Percentiles rank a stretch among this genome's conserved stretches.
Evolutionary conservation across 2,329 filamentous ascomycete genomes (phyloP).

Genomic region (Phaeosphaeria sp.): DNA sequence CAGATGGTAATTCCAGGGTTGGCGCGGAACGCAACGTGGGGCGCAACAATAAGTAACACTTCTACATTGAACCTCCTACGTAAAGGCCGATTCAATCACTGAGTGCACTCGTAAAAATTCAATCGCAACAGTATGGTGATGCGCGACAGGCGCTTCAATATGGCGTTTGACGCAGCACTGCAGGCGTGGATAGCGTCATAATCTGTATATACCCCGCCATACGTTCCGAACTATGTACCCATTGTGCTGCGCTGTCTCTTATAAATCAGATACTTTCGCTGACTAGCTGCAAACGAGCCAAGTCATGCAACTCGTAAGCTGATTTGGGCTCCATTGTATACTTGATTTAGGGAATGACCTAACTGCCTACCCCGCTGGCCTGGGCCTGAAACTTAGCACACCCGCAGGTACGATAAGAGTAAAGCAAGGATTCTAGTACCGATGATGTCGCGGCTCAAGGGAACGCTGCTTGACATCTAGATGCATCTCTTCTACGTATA

Average conservation of each 20-base stretch:
- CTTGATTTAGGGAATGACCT: background rate
- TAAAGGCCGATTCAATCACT: background rate
- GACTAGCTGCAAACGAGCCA: background rate
- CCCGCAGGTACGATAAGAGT: background rate
- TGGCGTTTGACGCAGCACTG: background rate
- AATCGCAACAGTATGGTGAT: background rate
- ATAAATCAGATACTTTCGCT: background rate
- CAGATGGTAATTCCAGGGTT: slow-evolving; percentile 3
- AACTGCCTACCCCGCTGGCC: background rate
- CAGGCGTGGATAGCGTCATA: background rate
- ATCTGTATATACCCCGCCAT: background rate
- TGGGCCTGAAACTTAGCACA: background rate
- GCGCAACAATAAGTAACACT: background rate
- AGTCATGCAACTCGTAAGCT: background rate
- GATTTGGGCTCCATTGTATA: background rate
- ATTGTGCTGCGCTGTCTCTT: background rate
- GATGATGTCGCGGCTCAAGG: background rate
- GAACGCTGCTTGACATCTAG: background rate
- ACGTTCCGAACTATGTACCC: background rate
- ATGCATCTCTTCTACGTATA: background rate
- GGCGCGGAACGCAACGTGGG: slow-evolving; percentile 8
- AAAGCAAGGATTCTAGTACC: background rate
- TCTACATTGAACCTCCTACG: background rate
- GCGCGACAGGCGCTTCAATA: background rate
- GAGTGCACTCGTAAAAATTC: background rate